Evolutionary conservation across 2,329 filamentous ascomycete species (phyloP).

Genomic region (Mollisia scopiformis): DNA sequence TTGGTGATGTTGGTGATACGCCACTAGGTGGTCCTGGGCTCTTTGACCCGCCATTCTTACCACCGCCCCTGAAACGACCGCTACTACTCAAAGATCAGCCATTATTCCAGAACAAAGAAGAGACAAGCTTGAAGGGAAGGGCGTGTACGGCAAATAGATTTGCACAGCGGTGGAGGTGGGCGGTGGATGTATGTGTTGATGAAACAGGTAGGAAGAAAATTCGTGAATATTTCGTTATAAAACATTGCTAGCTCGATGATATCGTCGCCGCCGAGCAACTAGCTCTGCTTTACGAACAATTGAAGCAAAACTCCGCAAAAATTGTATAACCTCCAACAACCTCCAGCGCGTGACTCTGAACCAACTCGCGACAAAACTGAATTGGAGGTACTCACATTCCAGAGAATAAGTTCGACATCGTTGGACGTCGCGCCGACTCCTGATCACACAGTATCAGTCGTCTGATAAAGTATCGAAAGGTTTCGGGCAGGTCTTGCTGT

Average conservation of each 20-base stretch:
- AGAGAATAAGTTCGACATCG: constrained; percentile 40
- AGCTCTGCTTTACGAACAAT: neutral
- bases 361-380: neutral
- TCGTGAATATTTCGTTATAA: neutral
- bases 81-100: constrained; percentile 47
- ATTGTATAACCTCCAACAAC: neutral
- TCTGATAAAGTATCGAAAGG: neutral
- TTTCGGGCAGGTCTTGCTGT: neutral
- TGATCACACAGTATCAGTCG: neutral
- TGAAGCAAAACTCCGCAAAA: neutral
- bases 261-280: constrained; percentile 9
- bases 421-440: constrained; percentile 1
- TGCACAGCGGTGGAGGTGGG: neutral
- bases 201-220: neutral
- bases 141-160: neutral
- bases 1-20: constrained; percentile 52
- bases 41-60: constrained; percentile 55
- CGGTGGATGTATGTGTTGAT: neutral
- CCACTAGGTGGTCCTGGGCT: constrained; percentile 50
- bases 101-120: constrained; percentile 1
- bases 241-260: neutral
- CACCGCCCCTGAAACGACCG: constrained; percentile 60
- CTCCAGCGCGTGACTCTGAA: neutral
- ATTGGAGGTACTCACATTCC: constrained; percentile 36
- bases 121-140: neutral